These are phyloP conservation scores for Paratinospora sagittata DNA, from an alignment of 164 flowering plant genomes.

Conservation along the genomic window DNA sequence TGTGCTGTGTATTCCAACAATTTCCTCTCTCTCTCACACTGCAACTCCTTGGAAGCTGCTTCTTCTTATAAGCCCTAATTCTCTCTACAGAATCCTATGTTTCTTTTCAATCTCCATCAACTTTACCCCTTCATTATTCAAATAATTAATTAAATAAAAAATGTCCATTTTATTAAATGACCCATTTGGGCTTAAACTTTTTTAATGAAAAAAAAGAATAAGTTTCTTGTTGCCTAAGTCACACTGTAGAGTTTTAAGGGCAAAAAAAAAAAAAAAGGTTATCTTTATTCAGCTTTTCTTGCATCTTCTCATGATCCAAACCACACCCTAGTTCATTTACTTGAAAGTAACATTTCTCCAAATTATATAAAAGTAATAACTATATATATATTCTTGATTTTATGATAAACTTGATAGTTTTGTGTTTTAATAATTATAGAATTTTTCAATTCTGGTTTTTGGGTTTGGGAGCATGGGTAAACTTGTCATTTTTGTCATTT, in stretches of 20 bases:
- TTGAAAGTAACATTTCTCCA: constrained; percentile 3
- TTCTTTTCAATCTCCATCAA: background rate
- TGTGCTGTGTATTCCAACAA: constrained; percentile 16
- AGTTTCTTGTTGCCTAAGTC: constrained; percentile 11
- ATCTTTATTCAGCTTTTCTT: constrained; percentile 10
- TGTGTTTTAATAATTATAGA: no score
- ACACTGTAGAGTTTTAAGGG: background rate
- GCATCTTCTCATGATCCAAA: background rate
- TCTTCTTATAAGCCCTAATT: background rate
- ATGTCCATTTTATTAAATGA: background rate
- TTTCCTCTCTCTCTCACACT: constrained; percentile 10
- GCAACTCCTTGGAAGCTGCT: constrained; percentile 48
- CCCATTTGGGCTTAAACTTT: no score
- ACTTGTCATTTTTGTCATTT: background rate
- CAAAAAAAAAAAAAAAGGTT: no score
- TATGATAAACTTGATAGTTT: no score
- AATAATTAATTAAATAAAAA: background rate
- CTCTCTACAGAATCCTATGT: constrained; percentile 31
- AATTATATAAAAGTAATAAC: no score
- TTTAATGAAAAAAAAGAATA: no score
- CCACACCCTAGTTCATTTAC: background rate
- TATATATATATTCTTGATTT: no score
- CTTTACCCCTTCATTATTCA: no score
- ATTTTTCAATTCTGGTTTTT: no score
- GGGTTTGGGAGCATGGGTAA: background rate